phyloP scores from a whole-genome alignment of 306 rosid genomes.

The Dryas alaskensis region DNA sequence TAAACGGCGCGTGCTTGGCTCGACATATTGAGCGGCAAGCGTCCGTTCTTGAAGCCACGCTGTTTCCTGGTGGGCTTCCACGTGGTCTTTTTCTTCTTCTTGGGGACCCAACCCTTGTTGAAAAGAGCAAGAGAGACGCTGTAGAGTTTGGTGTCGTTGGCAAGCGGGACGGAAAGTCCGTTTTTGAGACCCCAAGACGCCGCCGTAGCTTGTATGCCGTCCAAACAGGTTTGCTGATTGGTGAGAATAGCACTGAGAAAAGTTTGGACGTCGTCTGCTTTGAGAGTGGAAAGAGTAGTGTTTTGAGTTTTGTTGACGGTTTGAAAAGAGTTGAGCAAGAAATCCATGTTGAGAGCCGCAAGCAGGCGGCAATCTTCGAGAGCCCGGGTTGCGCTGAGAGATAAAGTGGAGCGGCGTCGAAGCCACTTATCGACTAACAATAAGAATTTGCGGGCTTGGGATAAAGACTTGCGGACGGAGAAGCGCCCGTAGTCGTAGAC shows the following conservation, averaged over 20 bases:
- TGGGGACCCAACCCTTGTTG: slow-evolving; percentile 68
- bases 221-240: slow-evolving; percentile 77
- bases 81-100: slow-evolving; percentile 22
- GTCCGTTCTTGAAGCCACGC: slow-evolving; percentile 52
- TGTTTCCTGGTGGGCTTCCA: slow-evolving; percentile 36
- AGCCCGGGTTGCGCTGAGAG: slow-evolving; percentile 51
- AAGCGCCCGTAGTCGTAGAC: slow-evolving; percentile 60
- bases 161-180: slow-evolving; percentile 62
- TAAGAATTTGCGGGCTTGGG: slow-evolving; percentile 58
- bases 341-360: slow-evolving; percentile 62
- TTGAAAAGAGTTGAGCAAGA: slow-evolving; percentile 43
- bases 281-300: slow-evolving; percentile 33
- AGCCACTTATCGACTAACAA: slow-evolving; percentile 44
- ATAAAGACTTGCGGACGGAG: slow-evolving; percentile 57
- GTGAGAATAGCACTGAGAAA: slow-evolving; percentile 70
- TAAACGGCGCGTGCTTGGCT: slow-evolving; percentile 44
- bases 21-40: slow-evolving; percentile 73
- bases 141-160: slow-evolving; percentile 71
- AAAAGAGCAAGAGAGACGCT: slow-evolving; percentile 73
- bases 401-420: slow-evolving; percentile 27
- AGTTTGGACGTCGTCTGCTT: slow-evolving; percentile 67
- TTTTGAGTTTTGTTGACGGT: slow-evolving; percentile 42
- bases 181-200: slow-evolving; percentile 56
- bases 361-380: slow-evolving; percentile 66
- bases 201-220: slow-evolving; percentile 68